Conservation (phyloP, 768 basidiomycete species). For the Termitomyces titanicus region DNA sequence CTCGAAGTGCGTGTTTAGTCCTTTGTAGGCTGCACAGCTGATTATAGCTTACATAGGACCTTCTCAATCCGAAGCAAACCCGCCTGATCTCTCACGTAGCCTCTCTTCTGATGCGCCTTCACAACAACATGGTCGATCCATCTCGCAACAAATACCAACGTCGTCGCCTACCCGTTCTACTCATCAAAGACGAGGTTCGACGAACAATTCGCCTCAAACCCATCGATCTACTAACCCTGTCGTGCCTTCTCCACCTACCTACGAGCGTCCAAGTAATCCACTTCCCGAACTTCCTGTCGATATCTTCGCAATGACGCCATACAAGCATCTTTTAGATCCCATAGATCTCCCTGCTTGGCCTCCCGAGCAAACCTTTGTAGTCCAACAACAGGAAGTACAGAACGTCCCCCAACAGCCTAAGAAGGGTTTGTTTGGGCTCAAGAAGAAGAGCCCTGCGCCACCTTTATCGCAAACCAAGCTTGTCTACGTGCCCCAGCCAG, state of each 20-base stretch:
- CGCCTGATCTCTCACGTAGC: constrained; percentile 1
- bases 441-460: constrained; percentile 19
- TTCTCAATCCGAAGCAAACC: background rate
- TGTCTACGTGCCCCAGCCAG: constrained; percentile 19
- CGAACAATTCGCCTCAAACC: background rate
- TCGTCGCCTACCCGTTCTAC: background rate
- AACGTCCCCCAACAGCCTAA: background rate
- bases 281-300: constrained; percentile 62
- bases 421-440: constrained; percentile 44
- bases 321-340: constrained; percentile 50
- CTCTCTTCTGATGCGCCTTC: background rate
- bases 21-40: background rate
- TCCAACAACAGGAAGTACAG: constrained; percentile 23
- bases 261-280: constrained; percentile 38
- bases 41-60: background rate
- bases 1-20: background rate
- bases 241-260: background rate
- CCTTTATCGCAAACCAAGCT: constrained; percentile 17
- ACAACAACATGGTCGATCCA: background rate
- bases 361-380: constrained; percentile 19
- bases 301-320: constrained; percentile 55
- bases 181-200: background rate
- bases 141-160: background rate
- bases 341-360: constrained; percentile 41
- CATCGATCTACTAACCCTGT: background rate